phyloP scores from a whole-genome alignment of 1,284 basidiomycete genomes.

The Cryptococcus hybrid region DNA sequence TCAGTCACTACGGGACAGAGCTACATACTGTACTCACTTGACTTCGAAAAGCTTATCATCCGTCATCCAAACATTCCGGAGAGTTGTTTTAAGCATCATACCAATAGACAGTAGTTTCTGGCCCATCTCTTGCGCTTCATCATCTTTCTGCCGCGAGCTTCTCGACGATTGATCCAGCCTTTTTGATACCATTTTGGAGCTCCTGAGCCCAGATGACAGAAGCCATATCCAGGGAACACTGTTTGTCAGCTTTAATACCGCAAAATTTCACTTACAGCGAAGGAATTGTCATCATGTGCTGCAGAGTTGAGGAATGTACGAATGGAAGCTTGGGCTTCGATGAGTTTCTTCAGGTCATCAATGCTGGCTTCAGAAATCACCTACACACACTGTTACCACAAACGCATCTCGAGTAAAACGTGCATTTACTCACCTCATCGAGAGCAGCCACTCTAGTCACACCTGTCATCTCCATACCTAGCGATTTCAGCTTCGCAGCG shows the following conservation, averaged over 20 bases:
- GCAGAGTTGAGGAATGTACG: conserved; percentile 48
- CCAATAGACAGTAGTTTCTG: conserved; percentile 25
- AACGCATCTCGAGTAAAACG: neutral
- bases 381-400: conserved; percentile 44
- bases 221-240: conserved; percentile 34
- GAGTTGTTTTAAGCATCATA: conserved; percentile 18
- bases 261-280: neutral
- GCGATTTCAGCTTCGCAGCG: conserved; percentile 71
- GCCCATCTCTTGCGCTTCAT: conserved; percentile 22
- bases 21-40: conserved; percentile 16
- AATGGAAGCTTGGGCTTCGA: conserved; percentile 52
- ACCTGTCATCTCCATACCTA: conserved; percentile 22
- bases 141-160: conserved; percentile 25
- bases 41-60: conserved; percentile 38
- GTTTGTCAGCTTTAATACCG: too few species aligned
- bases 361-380: conserved; percentile 58
- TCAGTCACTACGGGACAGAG: neutral
- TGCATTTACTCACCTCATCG: conserved; percentile 60
- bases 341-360: conserved; percentile 59
- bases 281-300: conserved; percentile 36
- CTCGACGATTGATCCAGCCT: conserved; percentile 26
- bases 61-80: conserved; percentile 28
- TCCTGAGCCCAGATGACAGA: conserved; percentile 40
- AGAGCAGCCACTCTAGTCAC: conserved; percentile 53
- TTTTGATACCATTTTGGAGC: conserved; percentile 26